phyloP scores from a whole-genome alignment of 352 stramenopile species.

The Globisporangium perplexum region DNA sequence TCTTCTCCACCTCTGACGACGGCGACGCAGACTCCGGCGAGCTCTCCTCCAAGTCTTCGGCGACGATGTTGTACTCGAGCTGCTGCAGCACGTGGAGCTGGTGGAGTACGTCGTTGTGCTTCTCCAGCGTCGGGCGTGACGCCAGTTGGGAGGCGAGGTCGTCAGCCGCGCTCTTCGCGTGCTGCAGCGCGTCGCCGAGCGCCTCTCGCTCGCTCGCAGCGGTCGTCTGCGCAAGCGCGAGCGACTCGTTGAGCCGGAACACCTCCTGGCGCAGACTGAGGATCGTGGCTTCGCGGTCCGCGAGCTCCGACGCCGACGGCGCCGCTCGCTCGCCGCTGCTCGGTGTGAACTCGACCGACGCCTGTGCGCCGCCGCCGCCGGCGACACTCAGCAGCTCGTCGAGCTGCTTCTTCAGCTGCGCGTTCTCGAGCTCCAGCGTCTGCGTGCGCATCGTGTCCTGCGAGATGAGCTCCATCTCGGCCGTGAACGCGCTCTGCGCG shows the following conservation, averaged over 20 bases:
- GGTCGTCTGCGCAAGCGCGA: slow-evolving; percentile 18
- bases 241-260: slow-evolving; percentile 45
- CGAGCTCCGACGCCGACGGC: slow-evolving; percentile 20
- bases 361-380: not conserved
- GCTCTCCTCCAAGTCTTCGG: slow-evolving; percentile 47
- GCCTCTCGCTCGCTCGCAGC: slow-evolving; percentile 23
- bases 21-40: slow-evolving; percentile 10
- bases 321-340: not conserved
- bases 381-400: slow-evolving; percentile 51
- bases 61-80: slow-evolving; percentile 86
- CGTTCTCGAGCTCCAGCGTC: slow-evolving; percentile 77
- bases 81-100: slow-evolving; percentile 92
- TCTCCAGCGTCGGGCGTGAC: slow-evolving; percentile 78
- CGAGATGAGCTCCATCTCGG: slow-evolving; percentile 87
- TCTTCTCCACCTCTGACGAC: slow-evolving; percentile 45
- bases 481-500: slow-evolving; percentile 53
- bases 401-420: slow-evolving; percentile 82
- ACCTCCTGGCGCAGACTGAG: slow-evolving; percentile 50
- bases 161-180: slow-evolving; percentile 18
- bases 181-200: slow-evolving; percentile 27
- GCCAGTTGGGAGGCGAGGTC: slow-evolving; percentile 34
- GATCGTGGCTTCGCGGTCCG: slow-evolving; percentile 51
- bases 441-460: slow-evolving; percentile 78
- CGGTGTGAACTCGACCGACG: not conserved
- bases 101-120: slow-evolving; percentile 82